Base-by-base conservation (phyloP, 352 stramenopile species). In the Phytophthora pistaciae region DNA sequence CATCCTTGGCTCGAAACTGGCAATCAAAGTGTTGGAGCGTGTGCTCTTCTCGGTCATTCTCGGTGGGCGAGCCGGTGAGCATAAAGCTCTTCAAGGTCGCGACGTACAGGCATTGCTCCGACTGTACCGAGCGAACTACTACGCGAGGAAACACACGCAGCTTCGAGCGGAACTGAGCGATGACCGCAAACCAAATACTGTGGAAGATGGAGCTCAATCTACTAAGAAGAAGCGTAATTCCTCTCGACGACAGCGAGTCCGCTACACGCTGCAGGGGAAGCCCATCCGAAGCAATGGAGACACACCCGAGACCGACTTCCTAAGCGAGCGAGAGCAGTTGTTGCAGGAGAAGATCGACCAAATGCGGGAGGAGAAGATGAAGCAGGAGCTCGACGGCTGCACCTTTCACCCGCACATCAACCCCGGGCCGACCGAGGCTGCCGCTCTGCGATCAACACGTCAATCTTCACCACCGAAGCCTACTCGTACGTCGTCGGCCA, bases 391-490 rank as follows among this genome's bases (percentile, higher is more conserved):
- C 5, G 73, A 78, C 16, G 71, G 86, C 27, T 91, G 83, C 54
- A 91, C 83, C 5, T 91, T 91, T 64, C 78, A 80, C 21, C 83
- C 83, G 20, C 62, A 27, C 0, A 80, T 88, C 49, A 75, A 77
- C 23, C 68, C 56, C 40, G 25, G 56, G 18, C 54, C 67, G 18
- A 53, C 40, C 20, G 18, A 49, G 18, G 14, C 7, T 40, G n/a
- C 10, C 20, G 21, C 36, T 66, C 4, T 29, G 21, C 50, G 52
- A 11, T 48, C 49, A 42, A 27, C 49, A 54, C 58, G 29, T 13
- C 53, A 60, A 3, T 55, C 21, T 10, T 61, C 27, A 5, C 23
- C 59, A 40, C n/a, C 3, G 25, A 53, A 55, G 29, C 29, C 49
- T 36, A 3, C 13, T 40, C 8, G 59, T 40, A 13, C 36, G 29